Percentiles rank a stretch among this genome's conserved stretches.
These are phyloP conservation scores for Jaltomata sinuosa DNA, from an alignment of 257 asterid genomes.

Conservation along the genomic window DNA sequence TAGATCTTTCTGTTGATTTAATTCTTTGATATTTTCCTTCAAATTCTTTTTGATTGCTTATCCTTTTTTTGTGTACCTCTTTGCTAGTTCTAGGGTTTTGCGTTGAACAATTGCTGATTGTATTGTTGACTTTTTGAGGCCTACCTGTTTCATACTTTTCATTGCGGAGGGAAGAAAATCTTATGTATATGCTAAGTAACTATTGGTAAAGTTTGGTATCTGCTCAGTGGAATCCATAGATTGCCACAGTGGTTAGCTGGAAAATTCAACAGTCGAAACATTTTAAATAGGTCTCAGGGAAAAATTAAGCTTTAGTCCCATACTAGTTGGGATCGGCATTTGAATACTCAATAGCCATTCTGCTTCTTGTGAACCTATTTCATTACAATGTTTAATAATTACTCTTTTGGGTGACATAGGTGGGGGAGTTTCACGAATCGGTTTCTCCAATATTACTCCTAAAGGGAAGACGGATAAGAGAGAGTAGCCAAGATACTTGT, in stretches of 20 bases:
- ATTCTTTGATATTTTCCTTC: not conserved
- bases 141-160: not conserved
- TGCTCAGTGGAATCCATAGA: not conserved
- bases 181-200: not conserved
- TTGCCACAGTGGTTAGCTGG: not conserved
- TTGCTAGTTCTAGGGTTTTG: conserved; percentile 3
- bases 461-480: not conserved
- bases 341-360: not conserved
- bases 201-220: not conserved
- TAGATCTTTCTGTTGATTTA: not conserved
- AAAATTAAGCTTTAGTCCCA: conserved; percentile 7
- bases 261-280: conserved; percentile 1
- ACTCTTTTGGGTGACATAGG: not conserved
- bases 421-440: not conserved
- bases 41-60: not conserved
- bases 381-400: not conserved
- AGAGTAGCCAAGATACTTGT: not conserved
- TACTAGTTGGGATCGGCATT: not conserved
- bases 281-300: not conserved
- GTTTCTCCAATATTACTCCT: not conserved
- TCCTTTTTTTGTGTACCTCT: not conserved
- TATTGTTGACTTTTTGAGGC: not conserved
- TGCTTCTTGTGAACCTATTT: not conserved
- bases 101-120: not conserved
- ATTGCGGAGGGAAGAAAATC: not conserved